These are phyloP conservation scores for Porcisia deanei DNA, from an alignment of 208 protist genomes.

Conservation along the genomic window DNA sequence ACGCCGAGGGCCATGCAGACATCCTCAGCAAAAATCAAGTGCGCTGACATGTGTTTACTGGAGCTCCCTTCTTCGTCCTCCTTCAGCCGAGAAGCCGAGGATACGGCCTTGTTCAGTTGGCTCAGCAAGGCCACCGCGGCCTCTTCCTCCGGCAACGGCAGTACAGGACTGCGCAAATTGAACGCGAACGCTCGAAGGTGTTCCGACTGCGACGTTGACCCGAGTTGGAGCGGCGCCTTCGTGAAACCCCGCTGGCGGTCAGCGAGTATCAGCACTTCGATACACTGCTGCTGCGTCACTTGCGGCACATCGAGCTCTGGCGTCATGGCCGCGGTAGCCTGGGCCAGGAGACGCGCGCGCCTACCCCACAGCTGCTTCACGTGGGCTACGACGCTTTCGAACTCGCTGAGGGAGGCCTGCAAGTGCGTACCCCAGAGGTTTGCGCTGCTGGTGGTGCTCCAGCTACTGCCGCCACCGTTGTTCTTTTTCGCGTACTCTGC, in stretches of 20 bases:
- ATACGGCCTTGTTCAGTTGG: constrained; percentile 9
- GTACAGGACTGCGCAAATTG: constrained; percentile 46
- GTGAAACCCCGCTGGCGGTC: constrained; percentile 20
- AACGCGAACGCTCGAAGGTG: constrained; percentile 58
- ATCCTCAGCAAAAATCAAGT: not conserved
- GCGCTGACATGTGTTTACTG: not conserved
- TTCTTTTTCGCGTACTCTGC: not conserved
- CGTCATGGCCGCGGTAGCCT: constrained; percentile 1
- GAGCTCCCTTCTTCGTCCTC: not conserved
- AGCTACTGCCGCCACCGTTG: not conserved
- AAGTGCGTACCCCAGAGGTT: constrained; percentile 68
- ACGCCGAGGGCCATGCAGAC: not conserved
- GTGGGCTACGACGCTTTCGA: constrained; percentile 41
- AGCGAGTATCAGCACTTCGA: constrained; percentile 30
- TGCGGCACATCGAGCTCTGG: not conserved
- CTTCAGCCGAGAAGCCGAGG: not conserved
- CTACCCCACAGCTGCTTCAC: constrained; percentile 40
- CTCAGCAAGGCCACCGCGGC: constrained; percentile 32
- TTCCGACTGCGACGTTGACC: constrained; percentile 20
- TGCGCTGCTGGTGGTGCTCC: not conserved
- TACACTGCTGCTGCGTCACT: constrained; percentile 32
- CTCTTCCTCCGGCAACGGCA: constrained; percentile 43
- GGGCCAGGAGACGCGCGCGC: constrained; percentile 12
- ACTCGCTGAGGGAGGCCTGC: constrained; percentile 41
- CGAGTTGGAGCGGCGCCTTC: not conserved